Base-by-base conservation (phyloP, 2,329 filamentous ascomycete species). In the Neoarthrinium moseri region DNA sequence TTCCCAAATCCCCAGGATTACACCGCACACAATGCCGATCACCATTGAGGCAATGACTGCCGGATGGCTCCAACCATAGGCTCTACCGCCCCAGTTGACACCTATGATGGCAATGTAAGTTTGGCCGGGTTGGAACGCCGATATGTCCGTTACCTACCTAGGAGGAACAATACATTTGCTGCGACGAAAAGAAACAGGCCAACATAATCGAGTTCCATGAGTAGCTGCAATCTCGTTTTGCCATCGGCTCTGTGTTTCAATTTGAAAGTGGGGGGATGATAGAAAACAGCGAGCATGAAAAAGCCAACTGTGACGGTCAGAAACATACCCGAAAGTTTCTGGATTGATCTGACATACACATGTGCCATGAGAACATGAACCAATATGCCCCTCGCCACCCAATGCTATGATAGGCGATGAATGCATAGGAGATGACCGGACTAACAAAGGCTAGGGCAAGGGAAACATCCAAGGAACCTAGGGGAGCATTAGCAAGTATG, bases 261-360 rank as follows among this genome's bases (percentile, higher is more conserved):
- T 29, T 55, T 55, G 51, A 64, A 67, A 10, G 62, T 57, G 5
- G 66, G 66, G 6, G 66, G 65, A 29, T 61, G 53, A 48, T 69
- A 68, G 51, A 67, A 61, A 23, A 57, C 32, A 6, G 53, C 49
- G 4, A 61, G 46, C 29, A 57, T 38, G 6, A 55, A 8, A 4
- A 39, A 39, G 3, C 36, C 36, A n/a, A 39, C 36, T 39, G 2
- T 1, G 6, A 3, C 17, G 17, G 0, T 35, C n/a, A 35, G 33
- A 10, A 22, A 22, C 2, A 34, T 11, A 20, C 8, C 17, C 2
- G 3, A 20, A 60, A 55, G 22, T 51, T 49, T 27, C 4, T 3
- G n/a, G 17, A 20, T 8, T 11, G 17, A 10, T 12, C 7, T 11
- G n/a, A 13, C 36, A 23, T 39, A 39, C 51, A 43, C 20, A 40